Evolutionary conservation across 768 basidiomycete genomes (phyloP), one percentile per base, ranked within the genome.

Genomic region (Kwoniella mangroviensis): DNA sequence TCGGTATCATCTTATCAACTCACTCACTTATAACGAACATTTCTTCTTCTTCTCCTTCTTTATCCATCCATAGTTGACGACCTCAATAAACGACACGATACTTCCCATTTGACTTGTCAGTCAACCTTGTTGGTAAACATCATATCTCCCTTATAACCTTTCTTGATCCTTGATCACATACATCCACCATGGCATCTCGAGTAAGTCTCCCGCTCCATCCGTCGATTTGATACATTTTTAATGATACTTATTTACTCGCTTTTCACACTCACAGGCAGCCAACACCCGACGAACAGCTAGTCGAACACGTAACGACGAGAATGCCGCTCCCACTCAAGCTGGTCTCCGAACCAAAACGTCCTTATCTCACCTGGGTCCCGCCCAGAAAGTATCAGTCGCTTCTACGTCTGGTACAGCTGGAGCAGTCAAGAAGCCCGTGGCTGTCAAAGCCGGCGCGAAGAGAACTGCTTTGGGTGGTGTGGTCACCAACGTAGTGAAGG

Each of bases 391-490:
- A 59, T 52, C 43, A 17, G 66, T 42, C 58, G 69, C 68, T 21
- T 67, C 45, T 4, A 62, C 63, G 26, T 67, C 57, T 17, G 51
- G 60, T 13, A 49, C 63, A 17, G 67, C 70, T 15, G 67, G 52
- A 17, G 74, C 66, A 43, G 69, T 42, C 43, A 79, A 75, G 71
- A 79, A 76, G 70, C 70, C 86, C 57, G 82, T 85, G 41, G 80
- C 82, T 67, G 83, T 86, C 74, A 93, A 92, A 86, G 85, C 84
- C 42, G 86, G 85, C 53, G 84, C 86, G 22, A 88, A 89, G 81
- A 88, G 93, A 73, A 86, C 90, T 41, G 92, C 89, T 51, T 86
- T 95, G 60, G 88, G 89, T 68, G 93, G 94, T 84, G 92, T 95
- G 71, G 92, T 94, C 72, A 91, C 91, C 55, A 89, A 88, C 56